phyloP scores from a whole-genome alignment of 1,139 yeast genomes.

The Hyphopichia buzzinii region DNA sequence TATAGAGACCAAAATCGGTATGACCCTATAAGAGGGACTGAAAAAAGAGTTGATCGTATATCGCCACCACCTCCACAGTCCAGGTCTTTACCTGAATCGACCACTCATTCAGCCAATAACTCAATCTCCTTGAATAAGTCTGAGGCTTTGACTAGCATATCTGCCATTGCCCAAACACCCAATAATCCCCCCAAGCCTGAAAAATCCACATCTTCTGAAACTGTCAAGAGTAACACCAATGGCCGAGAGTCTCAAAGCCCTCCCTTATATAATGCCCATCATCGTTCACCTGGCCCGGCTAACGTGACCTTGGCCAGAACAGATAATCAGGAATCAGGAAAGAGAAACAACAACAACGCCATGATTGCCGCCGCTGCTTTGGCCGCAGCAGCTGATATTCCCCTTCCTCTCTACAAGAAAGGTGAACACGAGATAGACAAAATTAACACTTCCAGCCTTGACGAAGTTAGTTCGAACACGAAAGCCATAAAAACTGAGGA shows the following conservation, averaged over 20 bases:
- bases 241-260: neutral
- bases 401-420: conserved; percentile 44
- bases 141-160: neutral
- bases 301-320: conserved; percentile 48
- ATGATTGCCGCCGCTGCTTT: conserved; percentile 69
- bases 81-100: conserved; percentile 6
- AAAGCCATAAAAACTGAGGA: neutral
- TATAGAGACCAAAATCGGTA: neutral
- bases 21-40: neutral
- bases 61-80: conserved; percentile 6
- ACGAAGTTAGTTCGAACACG: neutral
- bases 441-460: neutral
- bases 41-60: conserved; percentile 1
- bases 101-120: conserved; percentile 4
- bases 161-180: neutral
- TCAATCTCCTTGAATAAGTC: conserved; percentile 4
- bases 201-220: neutral
- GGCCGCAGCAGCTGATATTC: conserved; percentile 70
- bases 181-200: neutral
- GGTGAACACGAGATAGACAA: conserved; percentile 4
- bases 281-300: conserved; percentile 47
- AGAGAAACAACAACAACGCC: conserved; percentile 46
- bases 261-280: conserved; percentile 4
- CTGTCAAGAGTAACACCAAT: no score
- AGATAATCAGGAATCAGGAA: conserved; percentile 35